A percentile compares a stretch with the other conserved stretches of the same genome.
phyloP scores from a whole-genome alignment of 257 asterid genomes.

The Asclepias syriaca region DNA sequence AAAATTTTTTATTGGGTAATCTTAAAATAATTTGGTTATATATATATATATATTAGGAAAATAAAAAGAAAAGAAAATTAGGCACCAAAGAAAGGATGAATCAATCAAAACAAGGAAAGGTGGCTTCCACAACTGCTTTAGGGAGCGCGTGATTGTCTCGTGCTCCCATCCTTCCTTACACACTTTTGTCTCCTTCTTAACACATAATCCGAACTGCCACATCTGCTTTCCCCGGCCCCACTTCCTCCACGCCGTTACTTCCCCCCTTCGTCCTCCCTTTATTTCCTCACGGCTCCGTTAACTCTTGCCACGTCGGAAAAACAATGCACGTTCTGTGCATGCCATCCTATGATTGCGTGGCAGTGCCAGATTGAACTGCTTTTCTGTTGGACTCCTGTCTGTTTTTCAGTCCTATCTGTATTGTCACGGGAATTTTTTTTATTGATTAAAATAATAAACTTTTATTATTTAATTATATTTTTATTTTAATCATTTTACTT shows the following conservation, averaged over 20 bases:
- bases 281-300: background rate
- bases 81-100: background rate
- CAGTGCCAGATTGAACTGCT: background rate
- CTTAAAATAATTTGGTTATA: too few relatives aligned
- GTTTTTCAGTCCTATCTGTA: background rate
- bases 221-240: conserved; percentile 11
- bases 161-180: conserved; percentile 32
- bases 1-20: too few relatives aligned
- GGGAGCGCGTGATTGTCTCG: conserved; percentile 31
- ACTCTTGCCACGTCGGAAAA: background rate
- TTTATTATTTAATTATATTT: too few relatives aligned
- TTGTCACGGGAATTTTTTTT: too few relatives aligned
- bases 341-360: background rate
- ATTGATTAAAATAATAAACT: too few relatives aligned
- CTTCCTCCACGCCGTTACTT: background rate
- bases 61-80: background rate
- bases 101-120: background rate
- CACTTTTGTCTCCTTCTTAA: conserved; percentile 28
- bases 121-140: conserved; percentile 12
- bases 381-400: too few relatives aligned
- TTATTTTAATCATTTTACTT: too few relatives aligned
- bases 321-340: background rate
- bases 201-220: conserved; percentile 14
- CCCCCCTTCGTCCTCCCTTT: background rate
- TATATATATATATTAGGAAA: too few relatives aligned